A percentile compares a stretch with the other conserved stretches of the same genome.
phyloP scores from a whole-genome alignment of 495 filamentous ascomycete genomes.

The Hyaloscypha bicolor region DNA sequence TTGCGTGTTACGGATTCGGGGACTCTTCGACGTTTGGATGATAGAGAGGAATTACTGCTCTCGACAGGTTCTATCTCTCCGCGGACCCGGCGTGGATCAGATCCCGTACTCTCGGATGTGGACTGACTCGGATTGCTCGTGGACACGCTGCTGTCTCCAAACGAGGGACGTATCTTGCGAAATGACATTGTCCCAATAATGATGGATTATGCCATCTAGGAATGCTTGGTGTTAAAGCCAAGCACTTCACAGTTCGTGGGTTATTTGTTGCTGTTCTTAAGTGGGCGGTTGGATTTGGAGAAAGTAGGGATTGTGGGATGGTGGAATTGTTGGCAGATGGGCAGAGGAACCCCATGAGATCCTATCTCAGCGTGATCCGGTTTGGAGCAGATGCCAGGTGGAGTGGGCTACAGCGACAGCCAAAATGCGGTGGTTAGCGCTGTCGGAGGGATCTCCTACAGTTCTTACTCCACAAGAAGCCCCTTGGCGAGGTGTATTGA shows the following conservation, averaged over 20 bases:
- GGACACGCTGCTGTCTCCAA: constrained; percentile 29
- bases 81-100: constrained; percentile 27
- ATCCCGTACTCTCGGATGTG: constrained; percentile 31
- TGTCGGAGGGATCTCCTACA: background rate
- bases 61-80: constrained; percentile 22
- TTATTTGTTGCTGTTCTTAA: constrained; percentile 2
- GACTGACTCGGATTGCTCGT: constrained; percentile 29
- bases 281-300: constrained; percentile 4
- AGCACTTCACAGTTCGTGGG: background rate
- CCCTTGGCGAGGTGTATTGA: background rate
- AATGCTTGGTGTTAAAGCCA: background rate
- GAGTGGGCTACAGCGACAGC: background rate
- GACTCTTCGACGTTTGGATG: constrained; percentile 27
- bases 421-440: background rate
- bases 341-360: constrained; percentile 9
- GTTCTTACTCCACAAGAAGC: background rate
- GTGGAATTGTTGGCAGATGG: constrained; percentile 12
- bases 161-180: constrained; percentile 31
- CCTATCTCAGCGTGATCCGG: background rate
- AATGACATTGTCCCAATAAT: constrained; percentile 22
- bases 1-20: constrained; percentile 35
- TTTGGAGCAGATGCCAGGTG: background rate
- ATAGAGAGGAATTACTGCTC: constrained; percentile 15
- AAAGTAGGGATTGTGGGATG: constrained; percentile 11
- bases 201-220: constrained; percentile 3